Evolutionary conservation across 768 basidiomycete genomes (phyloP).

Genomic region (Neoboletus brunneissimus): DNA sequence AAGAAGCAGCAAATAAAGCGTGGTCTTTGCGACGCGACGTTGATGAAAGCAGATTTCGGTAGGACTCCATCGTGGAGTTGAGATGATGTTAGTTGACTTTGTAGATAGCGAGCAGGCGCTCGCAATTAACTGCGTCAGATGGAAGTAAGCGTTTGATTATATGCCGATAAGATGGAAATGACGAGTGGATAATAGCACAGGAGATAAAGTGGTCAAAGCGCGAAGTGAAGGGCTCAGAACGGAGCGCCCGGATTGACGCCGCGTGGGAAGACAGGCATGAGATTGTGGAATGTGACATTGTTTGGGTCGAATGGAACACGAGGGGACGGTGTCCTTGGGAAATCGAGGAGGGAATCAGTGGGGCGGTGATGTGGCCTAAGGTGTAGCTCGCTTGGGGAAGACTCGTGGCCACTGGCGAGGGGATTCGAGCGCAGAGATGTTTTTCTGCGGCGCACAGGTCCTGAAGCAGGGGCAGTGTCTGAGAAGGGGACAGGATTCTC

Average conservation of each 20-base stretch:
- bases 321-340: slow-evolving; percentile 36
- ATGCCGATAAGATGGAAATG: slow-evolving; percentile 28
- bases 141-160: slow-evolving; percentile 28
- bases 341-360: slow-evolving; percentile 15
- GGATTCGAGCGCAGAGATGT: slow-evolving; percentile 50
- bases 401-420: slow-evolving; percentile 31
- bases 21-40: slow-evolving; percentile 17
- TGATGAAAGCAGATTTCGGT: slow-evolving; percentile 21
- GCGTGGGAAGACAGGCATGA: slow-evolving; percentile 57
- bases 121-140: slow-evolving; percentile 32
- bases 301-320: slow-evolving; percentile 43
- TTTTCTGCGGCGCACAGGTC: slow-evolving; percentile 61
- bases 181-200: slow-evolving; percentile 8
- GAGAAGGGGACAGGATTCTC: slow-evolving; percentile 23
- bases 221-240: slow-evolving; percentile 6
- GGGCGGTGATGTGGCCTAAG: slow-evolving; percentile 28
- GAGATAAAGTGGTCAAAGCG: not conserved
- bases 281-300: slow-evolving; percentile 51
- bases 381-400: slow-evolving; percentile 13
- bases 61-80: slow-evolving; percentile 28
- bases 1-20: slow-evolving; percentile 18
- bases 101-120: slow-evolving; percentile 19
- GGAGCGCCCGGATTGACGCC: slow-evolving; percentile 16
- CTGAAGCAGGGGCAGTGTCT: slow-evolving; percentile 32
- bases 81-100: slow-evolving; percentile 25